Conservation (phyloP, 2,329 filamentous ascomycete species). For the Tolypocladium tundrense region DNA sequence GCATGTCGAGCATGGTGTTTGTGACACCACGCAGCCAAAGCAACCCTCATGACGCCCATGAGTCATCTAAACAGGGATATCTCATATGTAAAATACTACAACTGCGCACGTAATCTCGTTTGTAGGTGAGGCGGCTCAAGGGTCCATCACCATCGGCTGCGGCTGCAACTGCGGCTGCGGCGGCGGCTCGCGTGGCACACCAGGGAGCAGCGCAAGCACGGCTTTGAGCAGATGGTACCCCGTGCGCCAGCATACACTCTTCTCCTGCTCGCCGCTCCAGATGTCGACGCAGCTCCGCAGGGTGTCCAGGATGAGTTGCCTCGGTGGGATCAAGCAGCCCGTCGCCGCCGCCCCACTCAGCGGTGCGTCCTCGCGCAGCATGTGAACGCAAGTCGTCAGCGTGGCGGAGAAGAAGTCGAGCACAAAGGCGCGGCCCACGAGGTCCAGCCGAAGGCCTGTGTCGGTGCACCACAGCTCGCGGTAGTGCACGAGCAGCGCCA, state of each 20-base stretch:
- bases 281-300: constrained; percentile 22
- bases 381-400: constrained; percentile 22
- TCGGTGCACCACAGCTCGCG: constrained; percentile 23
- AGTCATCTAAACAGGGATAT: neutral
- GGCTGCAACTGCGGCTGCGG: neutral
- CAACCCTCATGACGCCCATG: neutral
- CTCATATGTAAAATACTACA: neutral
- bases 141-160: neutral
- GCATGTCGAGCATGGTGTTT: neutral
- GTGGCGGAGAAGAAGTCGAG: constrained; percentile 25
- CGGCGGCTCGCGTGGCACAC: neutral
- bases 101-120: neutral
- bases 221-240: constrained; percentile 20
- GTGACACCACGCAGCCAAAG: neutral
- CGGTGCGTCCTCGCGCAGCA: constrained; percentile 22
- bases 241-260: constrained; percentile 23
- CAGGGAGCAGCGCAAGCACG: constrained; percentile 7
- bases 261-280: constrained; percentile 23
- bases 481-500: constrained; percentile 24
- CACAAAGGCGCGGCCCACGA: constrained; percentile 22
- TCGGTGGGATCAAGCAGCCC: constrained; percentile 19
- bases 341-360: constrained; percentile 15
- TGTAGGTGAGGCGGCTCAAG: neutral
- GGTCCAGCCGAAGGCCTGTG: constrained; percentile 13
- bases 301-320: constrained; percentile 24